These are phyloP conservation scores for Nemania diffusa DNA, from an alignment of 2,329 filamentous ascomycete species.

Conservation along the genomic window DNA sequence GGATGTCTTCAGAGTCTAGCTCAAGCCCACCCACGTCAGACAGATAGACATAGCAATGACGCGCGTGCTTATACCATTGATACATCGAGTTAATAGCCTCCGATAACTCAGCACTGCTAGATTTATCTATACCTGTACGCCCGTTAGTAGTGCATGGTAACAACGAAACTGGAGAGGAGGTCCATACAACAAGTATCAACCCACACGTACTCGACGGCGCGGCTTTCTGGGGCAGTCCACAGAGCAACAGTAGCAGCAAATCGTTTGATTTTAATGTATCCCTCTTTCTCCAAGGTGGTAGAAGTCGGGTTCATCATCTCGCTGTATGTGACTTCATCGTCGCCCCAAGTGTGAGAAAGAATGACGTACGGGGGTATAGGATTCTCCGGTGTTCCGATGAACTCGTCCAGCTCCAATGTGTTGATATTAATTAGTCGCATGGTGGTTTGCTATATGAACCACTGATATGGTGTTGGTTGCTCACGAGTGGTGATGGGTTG, in stretches of 20 bases:
- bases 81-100: conserved; percentile 8
- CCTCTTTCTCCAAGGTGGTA: background rate
- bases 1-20: background rate
- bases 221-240: background rate
- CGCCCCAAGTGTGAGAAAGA: conserved; percentile 12
- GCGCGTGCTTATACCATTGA: conserved; percentile 14
- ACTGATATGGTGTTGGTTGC: background rate
- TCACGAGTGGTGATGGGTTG: background rate
- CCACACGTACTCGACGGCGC: conserved; percentile 4
- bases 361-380: conserved; percentile 5
- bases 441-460: background rate
- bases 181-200: conserved; percentile 13
- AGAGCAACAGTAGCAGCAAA: background rate
- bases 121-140: conserved; percentile 4
- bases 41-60: conserved; percentile 17
- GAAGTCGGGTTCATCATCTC: background rate
- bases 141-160: background rate
- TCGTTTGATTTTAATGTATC: background rate
- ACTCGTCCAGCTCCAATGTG: background rate
- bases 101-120: conserved; percentile 2
- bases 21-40: background rate
- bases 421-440: conserved; percentile 14
- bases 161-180: background rate
- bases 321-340: conserved; percentile 13
- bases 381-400: background rate